Percentiles rank a stretch among this genome's conserved stretches.
These are phyloP conservation scores for Colletotrichum theobromicola DNA, from an alignment of 2,329 filamentous ascomycete genomes.

Conservation along the genomic window DNA sequence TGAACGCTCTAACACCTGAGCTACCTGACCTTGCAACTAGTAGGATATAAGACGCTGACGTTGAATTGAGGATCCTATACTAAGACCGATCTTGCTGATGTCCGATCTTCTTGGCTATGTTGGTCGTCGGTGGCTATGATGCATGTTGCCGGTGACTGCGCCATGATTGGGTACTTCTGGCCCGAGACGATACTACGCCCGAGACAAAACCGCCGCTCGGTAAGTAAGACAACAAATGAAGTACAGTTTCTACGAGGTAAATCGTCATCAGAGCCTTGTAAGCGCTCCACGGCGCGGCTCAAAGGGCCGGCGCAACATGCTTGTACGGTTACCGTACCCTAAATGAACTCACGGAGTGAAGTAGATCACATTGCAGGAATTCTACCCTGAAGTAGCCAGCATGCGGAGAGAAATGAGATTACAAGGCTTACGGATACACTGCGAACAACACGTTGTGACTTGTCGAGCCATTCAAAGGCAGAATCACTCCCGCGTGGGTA, in stretches of 20 bases:
- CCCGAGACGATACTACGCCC: not conserved
- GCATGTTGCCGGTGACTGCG: not conserved
- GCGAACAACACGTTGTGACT: not conserved
- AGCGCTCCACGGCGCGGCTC: not conserved
- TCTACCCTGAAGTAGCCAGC: not conserved
- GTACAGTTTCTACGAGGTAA: not conserved
- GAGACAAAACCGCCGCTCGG: not conserved
- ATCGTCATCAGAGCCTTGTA: not conserved
- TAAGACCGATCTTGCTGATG: not conserved
- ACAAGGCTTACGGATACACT: not conserved
- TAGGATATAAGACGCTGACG: not conserved
- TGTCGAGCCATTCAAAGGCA: not conserved
- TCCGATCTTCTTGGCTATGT: not conserved
- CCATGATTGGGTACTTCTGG: not conserved
- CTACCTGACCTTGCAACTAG: not conserved
- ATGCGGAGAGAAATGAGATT: not conserved
- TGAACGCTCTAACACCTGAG: not conserved
- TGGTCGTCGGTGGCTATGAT: not conserved
- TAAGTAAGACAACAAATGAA: not conserved
- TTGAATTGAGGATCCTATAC: not conserved
- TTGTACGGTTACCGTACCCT: not conserved
- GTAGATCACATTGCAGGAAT: not conserved
- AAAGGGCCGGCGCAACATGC: not conserved
- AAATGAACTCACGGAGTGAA: fast-evolving
- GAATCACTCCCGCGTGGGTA: not conserved